Base-by-base conservation (phyloP, 345 rosid genomes). In the Melastoma malabathricum region DNA sequence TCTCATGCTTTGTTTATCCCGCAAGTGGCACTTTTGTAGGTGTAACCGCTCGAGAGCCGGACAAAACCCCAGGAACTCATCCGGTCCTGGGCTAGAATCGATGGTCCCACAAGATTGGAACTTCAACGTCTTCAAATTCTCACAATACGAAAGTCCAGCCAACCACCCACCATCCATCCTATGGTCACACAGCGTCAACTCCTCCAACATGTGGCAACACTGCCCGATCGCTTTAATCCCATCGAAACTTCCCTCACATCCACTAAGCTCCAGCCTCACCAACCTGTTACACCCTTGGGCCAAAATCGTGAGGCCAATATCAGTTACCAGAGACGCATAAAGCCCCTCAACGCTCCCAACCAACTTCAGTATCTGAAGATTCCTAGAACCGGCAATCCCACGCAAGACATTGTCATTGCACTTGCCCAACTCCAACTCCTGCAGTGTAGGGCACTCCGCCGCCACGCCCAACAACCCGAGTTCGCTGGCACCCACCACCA, bases 201-300 rank as follows among this genome's bases (percentile, higher is more conserved):
- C 97, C 72, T 88, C 99, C 2, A 88, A 83, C 99, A 93, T 85
- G 58, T 79, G 89, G 58, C 99, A 93, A 50, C 97, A 88, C 61
- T 81, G 82, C 5, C 95, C 99, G 3, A 93, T 78, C 5, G 96
- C 99, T 52, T 85, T 93, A 44, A 88, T 74, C 75, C 97, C 99
- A 57, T 83, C 94, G 18, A 77, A 88, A 44, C 97, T 87, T 47
- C 99, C 99, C 59, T 78, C 82, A 34, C 99, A 88, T 27, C 97
- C 86, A 52, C 67, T 64, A 6, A 88, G 81, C 75, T 93, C 97
- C 46, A 93, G 83, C 92, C 76, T 88, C 70, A 88, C 89, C 44
- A 93, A 60, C 60, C 96, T 75, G 73, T 65, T 81, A 50, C 97
- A 88, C 55, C 95, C 99, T 54, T 85, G 97, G 4, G 95, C 97